Base-by-base conservation (phyloP, 1,284 basidiomycete species). In the Ganoderma boninense region DNA sequence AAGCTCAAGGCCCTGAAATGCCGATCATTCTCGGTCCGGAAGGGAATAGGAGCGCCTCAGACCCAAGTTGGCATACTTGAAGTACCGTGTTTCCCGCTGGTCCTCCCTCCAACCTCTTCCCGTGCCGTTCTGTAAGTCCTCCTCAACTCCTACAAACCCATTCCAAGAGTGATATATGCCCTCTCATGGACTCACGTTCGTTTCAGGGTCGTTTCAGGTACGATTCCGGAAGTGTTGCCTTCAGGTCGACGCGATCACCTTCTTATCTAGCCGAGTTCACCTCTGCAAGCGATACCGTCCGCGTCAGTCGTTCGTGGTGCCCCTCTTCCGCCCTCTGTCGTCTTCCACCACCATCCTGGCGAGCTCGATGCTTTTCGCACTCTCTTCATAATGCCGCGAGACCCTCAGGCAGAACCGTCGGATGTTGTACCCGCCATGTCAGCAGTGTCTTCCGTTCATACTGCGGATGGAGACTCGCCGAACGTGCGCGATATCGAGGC, bases 401-500 rank as follows among this genome's bases (percentile, higher is more conserved):
- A 70, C 62, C 40, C 67, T 57, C 29, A 62, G 32, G 38, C 62
- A 26, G 66, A 65, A 54, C 49, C 40, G 13, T 49, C 62, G 42
- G 64, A 59, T n/a, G 46, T 35, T 56, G 40, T 20, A 13, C 32
- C 54, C 54, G n/a, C 29, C 18, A 60, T 40, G 57, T 60, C 68
- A 38, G 44, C 68, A 11, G 43, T 67, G 42, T 49, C 63, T 16
- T 20, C 43, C 40, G 59, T 7, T 20, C 62, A 60, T 40, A 35
- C 60, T 3, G 49, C 46, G 32, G 65, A 56, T 46, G 66, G 64
- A n/a, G 69, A 54, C 40, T 70, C 70, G 49, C 67, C 73, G 14
- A 54, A 32, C n/a, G 23, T 49, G n/a, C 73, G 69, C 56, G 73
- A 74, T 63, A 63, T 67, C 29, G 73, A 74, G 42, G 73, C 67